Conservation (phyloP, 2,329 filamentous ascomycete species). For the Gaeumannomyces tritici region DNA sequence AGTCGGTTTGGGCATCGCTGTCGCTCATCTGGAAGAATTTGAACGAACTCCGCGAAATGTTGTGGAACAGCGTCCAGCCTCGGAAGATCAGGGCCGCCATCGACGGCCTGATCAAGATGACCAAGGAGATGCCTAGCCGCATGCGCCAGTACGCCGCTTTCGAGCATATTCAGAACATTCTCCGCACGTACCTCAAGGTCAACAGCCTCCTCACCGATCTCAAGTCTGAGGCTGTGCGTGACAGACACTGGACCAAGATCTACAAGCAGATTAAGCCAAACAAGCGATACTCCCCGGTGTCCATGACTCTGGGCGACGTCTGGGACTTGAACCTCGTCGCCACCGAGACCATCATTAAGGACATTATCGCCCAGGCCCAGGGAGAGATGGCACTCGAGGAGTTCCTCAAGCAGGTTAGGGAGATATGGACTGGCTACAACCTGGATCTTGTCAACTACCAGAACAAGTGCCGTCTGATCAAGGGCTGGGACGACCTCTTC, state of each 20-base stretch:
- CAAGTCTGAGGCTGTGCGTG: conserved; percentile 92
- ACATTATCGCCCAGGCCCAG: conserved; percentile 91
- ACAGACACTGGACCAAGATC: conserved; percentile 95
- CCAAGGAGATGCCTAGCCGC: conserved; percentile 96
- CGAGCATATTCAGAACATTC: conserved; percentile 88
- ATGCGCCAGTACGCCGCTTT: conserved; percentile 99
- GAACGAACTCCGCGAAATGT: conserved; percentile 81
- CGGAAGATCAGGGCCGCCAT: conserved; percentile 84
- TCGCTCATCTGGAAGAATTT: conserved; percentile 95
- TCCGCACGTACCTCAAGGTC: conserved; percentile 82
- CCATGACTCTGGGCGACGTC: conserved; percentile 94
- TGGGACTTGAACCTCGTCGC: conserved; percentile 92
- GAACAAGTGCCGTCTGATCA: conserved; percentile 94
- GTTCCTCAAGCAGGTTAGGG: conserved; percentile 90
- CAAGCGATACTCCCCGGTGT: conserved; percentile 86
- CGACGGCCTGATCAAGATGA: conserved; percentile 91
- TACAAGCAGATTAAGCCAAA: conserved; percentile 92
- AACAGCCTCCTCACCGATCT: conserved; percentile 82
- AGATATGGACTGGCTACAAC: conserved; percentile 92
- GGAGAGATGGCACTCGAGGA: conserved; percentile 98
- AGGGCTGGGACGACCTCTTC: conserved; percentile 96
- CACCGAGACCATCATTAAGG: conserved; percentile 78
- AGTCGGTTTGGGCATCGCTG: conserved; percentile 93
- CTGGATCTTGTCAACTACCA: conserved; percentile 95
- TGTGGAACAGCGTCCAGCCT: conserved; percentile 94